These are phyloP conservation scores for Cryphonectria parasitica DNA, from an alignment of 2,329 filamentous ascomycete genomes.

Conservation along the genomic window DNA sequence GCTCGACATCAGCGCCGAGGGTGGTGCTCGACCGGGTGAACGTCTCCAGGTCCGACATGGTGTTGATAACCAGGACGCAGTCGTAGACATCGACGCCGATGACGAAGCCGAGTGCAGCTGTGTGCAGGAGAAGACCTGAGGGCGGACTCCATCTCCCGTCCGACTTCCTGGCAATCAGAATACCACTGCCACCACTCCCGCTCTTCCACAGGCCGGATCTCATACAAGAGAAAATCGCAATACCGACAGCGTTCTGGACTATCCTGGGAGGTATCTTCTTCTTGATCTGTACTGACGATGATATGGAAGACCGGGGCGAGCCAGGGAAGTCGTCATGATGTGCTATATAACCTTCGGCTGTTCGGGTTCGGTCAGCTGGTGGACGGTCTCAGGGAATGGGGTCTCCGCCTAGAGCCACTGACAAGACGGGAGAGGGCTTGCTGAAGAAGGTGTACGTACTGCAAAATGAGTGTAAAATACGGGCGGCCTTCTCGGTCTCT, in stretches of 20 bases:
- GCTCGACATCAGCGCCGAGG: conserved; percentile 78
- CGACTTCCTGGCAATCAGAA: conserved; percentile 80
- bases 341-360: conserved; percentile 27
- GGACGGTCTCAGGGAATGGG: background rate
- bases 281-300: conserved; percentile 47
- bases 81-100: conserved; percentile 95
- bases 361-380: conserved; percentile 7
- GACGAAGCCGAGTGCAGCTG: conserved; percentile 84
- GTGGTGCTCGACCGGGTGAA: conserved; percentile 81
- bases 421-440: background rate
- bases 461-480: conserved; percentile 89
- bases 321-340: conserved; percentile 17
- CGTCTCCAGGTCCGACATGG: conserved; percentile 77
- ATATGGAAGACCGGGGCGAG: conserved; percentile 24
- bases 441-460: conserved; percentile 55
- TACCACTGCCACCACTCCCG: conserved; percentile 86
- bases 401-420: no score
- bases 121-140: conserved; percentile 88
- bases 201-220: conserved; percentile 90
- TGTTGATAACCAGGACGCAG: conserved; percentile 91
- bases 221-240: conserved; percentile 96
- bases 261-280: conserved; percentile 88
- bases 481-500: conserved; percentile 88
- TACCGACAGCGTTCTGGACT: conserved; percentile 84
- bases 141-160: conserved; percentile 92